Evolutionary conservation across 345 rosid genomes (phyloP).

Genomic region (Adansonia digitata): DNA sequence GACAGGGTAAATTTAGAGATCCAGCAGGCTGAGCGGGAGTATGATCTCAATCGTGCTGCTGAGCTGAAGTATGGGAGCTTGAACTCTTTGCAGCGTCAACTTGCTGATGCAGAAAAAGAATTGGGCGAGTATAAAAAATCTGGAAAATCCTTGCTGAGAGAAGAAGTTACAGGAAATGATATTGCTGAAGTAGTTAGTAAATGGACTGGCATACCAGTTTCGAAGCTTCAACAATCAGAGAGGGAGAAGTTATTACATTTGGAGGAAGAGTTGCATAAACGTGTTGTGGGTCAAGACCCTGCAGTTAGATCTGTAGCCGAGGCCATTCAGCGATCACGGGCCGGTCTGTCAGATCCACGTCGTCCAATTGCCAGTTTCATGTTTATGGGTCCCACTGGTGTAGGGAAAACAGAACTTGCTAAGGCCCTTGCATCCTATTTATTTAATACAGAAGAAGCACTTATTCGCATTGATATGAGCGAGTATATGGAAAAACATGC

Average conservation of each 20-base stretch:
- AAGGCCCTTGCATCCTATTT: constrained; percentile 88
- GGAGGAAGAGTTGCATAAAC: constrained; percentile 89
- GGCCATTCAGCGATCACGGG: constrained; percentile 97
- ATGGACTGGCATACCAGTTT: constrained; percentile 98
- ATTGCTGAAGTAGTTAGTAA: constrained; percentile 93
- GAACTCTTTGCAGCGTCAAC: constrained; percentile 83
- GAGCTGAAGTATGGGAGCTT: constrained; percentile 94
- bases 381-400: constrained; percentile 99
- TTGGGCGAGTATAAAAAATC: constrained; percentile 78
- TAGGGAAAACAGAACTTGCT: constrained; percentile 95
- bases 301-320: constrained; percentile 94
- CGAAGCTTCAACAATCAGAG: constrained; percentile 95
- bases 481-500: constrained; percentile 99
- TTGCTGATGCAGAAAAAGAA: constrained; percentile 80
- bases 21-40: constrained; percentile 98
- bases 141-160: constrained; percentile 93
- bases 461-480: constrained; percentile 95
- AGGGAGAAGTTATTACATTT: constrained; percentile 79
- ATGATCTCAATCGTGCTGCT: constrained; percentile 98
- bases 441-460: constrained; percentile 95
- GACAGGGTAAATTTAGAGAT: constrained; percentile 94
- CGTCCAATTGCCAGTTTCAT: constrained; percentile 98
- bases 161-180: constrained; percentile 90
- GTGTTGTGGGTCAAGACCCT: constrained; percentile 93
- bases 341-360: constrained; percentile 93